Evolutionary conservation across 169 alveolate species (phyloP).

Genomic region (Plasmodium vivax): DNA sequence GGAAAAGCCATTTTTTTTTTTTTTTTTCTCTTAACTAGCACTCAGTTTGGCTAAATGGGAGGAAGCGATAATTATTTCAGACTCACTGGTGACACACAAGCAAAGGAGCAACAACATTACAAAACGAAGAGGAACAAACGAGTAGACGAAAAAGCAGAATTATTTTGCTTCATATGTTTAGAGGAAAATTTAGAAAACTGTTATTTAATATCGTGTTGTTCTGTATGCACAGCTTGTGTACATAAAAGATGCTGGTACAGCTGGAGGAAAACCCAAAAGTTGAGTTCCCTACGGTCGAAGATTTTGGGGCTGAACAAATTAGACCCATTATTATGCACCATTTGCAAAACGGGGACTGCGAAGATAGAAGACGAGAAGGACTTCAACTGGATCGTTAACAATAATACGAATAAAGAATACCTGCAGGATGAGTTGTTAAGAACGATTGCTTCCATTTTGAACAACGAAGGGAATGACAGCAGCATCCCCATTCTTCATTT

Average conservation of each 20-base stretch:
- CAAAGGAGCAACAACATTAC: not conserved
- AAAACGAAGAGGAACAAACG: slow-evolving; percentile 8
- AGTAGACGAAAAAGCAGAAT: slow-evolving; percentile 46
- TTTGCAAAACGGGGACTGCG: slow-evolving; percentile 74
- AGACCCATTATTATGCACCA: slow-evolving; percentile 69
- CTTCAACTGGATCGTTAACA: slow-evolving; percentile 27
- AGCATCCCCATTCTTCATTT: slow-evolving; percentile 18
- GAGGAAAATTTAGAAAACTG: slow-evolving; percentile 42
- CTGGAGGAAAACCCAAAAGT: slow-evolving; percentile 47
- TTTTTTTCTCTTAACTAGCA: not conserved
- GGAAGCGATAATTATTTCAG: slow-evolving; percentile 1
- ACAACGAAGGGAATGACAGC: slow-evolving; percentile 32
- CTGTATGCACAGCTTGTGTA: slow-evolving; percentile 70
- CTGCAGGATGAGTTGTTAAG: slow-evolving; percentile 71
- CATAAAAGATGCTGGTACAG: slow-evolving; percentile 72
- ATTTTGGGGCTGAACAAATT: slow-evolving; percentile 43
- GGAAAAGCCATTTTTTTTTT: not conserved
- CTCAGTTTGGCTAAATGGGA: slow-evolving; percentile 43
- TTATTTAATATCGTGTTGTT: slow-evolving; percentile 46
- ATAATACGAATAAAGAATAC: slow-evolving; percentile 43
- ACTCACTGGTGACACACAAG: not conserved
- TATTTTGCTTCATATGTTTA: slow-evolving; percentile 67
- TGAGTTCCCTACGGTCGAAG: slow-evolving; percentile 61
- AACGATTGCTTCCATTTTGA: slow-evolving; percentile 42
- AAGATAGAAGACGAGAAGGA: slow-evolving; percentile 67